Evolutionary conservation across 2,329 filamentous ascomycete species (phyloP), one percentile per base, ranked within the genome.

Genomic region (Stagonosporopsis rhizophila): DNA sequence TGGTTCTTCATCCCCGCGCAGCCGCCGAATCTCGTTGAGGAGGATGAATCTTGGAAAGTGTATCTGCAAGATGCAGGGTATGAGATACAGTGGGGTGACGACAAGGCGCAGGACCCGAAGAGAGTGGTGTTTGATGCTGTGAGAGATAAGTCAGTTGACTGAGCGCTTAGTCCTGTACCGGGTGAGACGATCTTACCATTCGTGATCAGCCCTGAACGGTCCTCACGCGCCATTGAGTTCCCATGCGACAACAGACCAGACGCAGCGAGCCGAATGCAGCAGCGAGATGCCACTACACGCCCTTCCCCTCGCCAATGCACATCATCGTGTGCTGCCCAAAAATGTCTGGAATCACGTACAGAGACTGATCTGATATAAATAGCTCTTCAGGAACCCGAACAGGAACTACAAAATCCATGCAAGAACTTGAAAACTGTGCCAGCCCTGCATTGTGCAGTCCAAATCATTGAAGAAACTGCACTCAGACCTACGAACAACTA

Each of bases 1-100:
- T 68, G 64, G 65, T 70, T 69, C 23, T 55, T 75, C 35, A 70
- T 76, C 9, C 73, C 68, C 12, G 67, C 65, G 32, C 46, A 65
- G 8, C 55, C 65, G 8, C 58, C 62, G 12, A 56, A 61, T 8
- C 58, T 74, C 6, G 68, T 64, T 2, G 58, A 72, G n/a, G 71
- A 74, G 41, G 69, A 72, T 19, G 66, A 65, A 37, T 62, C 62
- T 20, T 70, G 67, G 66, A 66, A 64, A n/a, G 51, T 49, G 11
- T 70, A 69, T 35, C 60, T 70, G 14, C 38, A 52, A 8, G 63
- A 65, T 38, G 53, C 60, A 23, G 67, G 67, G 6, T 70, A 63
- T 27, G 58, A 65, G 34, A 63, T 63, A 17, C 54, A 61, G 9
- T 70, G 67, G 66, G 67, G 67, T 23, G 67, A 70, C 32, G 41